Evolutionary conservation across 225 moss, liverwort and hornwort genomes (phyloP), one percentile per base, ranked within the genome.

Genomic region (Pseudoscleropodium purum): DNA sequence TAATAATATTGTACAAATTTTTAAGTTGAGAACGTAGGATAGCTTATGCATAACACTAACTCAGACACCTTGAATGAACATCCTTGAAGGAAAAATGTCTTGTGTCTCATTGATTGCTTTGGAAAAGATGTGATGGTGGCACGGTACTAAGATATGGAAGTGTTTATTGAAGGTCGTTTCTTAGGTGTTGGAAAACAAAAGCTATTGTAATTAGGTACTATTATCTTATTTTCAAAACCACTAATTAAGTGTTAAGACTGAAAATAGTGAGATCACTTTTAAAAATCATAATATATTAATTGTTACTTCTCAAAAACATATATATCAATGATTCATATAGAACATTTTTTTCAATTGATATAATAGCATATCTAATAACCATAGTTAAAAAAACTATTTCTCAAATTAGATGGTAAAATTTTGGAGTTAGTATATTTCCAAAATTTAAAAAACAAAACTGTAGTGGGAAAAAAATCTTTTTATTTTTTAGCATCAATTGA

Each of bases 301-400:
- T 45, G 45, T 30, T 17, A 45, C 9, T 29, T 10, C 10, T 74
- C 6, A 3, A 29, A 45, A 74, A 74, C 0, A 43, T n/a, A n/a
- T n/a, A n/a, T n/a, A n/a, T n/a, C n/a, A n/a, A n/a, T n/a, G n/a
- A n/a, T n/a, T n/a, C n/a, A n/a, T n/a, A 25, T 5, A 70, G 15
- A 39, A 25, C 4, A 70, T 39, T 39, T 21, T 59, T 41, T 41
- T 7, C 25, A 15, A 14, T 70, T 70, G 41, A 70, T 15, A 52
- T 25, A 39, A 39, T 39, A 39, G 4, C 21, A 12, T n/a, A n/a
- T 7, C 4, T 0, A 0, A 4, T n/a, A 6, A 2, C 21, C 2
- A 23, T 0, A 26, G 5, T 68, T 10, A 0, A 12, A 1, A 37
- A 21, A 5, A 68, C 20, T n/a, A n/a, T n/a, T 52, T 52, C 11